Conservation (phyloP, 1,284 basidiomycete species). For the Boletus semigastroideus region DNA sequence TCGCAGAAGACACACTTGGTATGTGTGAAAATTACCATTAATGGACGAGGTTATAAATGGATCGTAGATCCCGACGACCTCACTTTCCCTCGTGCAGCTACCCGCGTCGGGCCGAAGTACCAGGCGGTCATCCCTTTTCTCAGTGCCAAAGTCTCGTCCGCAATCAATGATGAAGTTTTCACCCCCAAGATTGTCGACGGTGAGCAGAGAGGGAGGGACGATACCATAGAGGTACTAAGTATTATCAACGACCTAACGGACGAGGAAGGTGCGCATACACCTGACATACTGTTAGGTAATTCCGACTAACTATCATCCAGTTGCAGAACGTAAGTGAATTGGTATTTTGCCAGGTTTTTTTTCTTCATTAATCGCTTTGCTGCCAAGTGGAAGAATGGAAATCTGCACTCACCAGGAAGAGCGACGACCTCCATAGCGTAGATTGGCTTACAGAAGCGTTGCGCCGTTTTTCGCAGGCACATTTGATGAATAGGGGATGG, state of each 20-base stretch:
- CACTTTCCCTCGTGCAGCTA: constrained; percentile 90
- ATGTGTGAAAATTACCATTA: constrained; percentile 29
- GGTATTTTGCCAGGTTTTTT: not conserved
- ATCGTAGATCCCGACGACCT: constrained; percentile 84
- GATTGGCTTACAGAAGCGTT: constrained; percentile 78
- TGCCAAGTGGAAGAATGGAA: constrained; percentile 62
- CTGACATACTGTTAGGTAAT: constrained; percentile 15
- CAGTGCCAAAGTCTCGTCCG: constrained; percentile 28
- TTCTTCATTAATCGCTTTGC: constrained; percentile 10
- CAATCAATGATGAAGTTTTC: constrained; percentile 37
- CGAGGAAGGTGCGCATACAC: constrained; percentile 56
- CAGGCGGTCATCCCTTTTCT: constrained; percentile 65
- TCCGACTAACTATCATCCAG: constrained; percentile 18
- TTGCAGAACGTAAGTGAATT: constrained; percentile 28
- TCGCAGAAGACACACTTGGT: constrained; percentile 91
- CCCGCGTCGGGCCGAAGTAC: constrained; percentile 84
- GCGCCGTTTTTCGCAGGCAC: constrained; percentile 65
- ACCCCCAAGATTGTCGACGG: constrained; percentile 8
- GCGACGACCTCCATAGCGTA: constrained; percentile 53
- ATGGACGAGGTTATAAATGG: constrained; percentile 25
- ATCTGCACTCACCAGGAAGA: constrained; percentile 48
- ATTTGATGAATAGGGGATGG: constrained; percentile 51
- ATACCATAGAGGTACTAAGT: constrained; percentile 71
- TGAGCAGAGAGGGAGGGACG: constrained; percentile 72
- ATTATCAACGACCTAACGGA: constrained; percentile 60